Conservation (phyloP, 2,329 filamentous ascomycete genomes). For the Phialocephala subalpina region DNA sequence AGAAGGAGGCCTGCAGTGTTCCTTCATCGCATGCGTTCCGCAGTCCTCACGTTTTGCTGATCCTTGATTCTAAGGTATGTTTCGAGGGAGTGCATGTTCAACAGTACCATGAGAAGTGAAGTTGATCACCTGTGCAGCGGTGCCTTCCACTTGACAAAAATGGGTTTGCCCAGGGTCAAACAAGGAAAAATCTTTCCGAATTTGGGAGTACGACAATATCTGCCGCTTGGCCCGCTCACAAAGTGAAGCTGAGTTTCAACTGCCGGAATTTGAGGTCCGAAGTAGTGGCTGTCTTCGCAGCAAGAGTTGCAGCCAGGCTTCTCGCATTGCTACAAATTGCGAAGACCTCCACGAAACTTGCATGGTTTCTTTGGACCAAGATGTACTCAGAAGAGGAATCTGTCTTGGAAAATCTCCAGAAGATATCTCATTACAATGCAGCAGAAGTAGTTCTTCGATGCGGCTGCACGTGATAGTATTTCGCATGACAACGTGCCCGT, state of each 20-base stretch:
- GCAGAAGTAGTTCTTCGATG: neutral
- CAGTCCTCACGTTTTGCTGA: neutral
- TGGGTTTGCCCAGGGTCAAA: neutral
- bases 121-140: neutral
- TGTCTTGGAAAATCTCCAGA: neutral
- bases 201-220: neutral
- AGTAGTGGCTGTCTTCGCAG: neutral
- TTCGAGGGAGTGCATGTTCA: neutral
- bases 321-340: neutral
- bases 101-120: too few relatives aligned
- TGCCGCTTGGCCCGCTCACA: neutral
- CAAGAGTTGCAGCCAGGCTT: neutral
- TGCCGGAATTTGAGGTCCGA: neutral
- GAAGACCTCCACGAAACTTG: neutral
- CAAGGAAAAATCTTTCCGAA: neutral
- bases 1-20: neutral
- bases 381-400: neutral
- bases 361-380: neutral
- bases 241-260: too few relatives aligned
- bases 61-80: neutral
- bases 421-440: neutral
- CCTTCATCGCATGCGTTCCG: neutral
- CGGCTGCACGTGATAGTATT: neutral
- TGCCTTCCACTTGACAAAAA: neutral
- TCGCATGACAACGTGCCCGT: neutral